Percentiles rank a stretch among this genome's conserved stretches.
Evolutionary conservation across 345 rosid genomes (phyloP).

Genomic region (Durio zibethinus): DNA sequence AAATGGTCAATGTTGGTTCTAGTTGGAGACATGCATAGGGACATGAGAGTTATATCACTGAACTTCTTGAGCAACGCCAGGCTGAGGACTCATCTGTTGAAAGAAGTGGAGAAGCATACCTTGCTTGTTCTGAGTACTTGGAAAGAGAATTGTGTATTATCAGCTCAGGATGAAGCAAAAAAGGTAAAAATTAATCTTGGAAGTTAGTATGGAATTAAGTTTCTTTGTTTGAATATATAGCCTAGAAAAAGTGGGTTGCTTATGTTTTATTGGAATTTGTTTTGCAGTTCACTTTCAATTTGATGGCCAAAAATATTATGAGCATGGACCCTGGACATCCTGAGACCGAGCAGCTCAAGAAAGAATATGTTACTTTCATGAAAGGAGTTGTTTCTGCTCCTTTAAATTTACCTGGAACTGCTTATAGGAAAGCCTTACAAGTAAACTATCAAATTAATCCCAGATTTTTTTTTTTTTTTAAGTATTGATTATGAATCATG

Average conservation of each 20-base stretch:
- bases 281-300: conserved; percentile 82
- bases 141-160: conserved; percentile 63
- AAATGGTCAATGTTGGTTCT: conserved; percentile 99
- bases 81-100: conserved; percentile 64
- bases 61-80: conserved; percentile 81
- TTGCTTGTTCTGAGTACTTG: conserved; percentile 74
- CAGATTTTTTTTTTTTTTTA: neutral
- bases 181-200: conserved; percentile 40
- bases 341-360: conserved; percentile 84
- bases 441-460: conserved; percentile 25
- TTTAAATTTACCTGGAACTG: conserved; percentile 86
- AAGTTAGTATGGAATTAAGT: conserved; percentile 51
- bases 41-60: conserved; percentile 87
- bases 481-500: neutral
- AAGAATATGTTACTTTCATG: conserved; percentile 96
- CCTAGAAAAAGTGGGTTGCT: neutral
- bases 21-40: conserved; percentile 97
- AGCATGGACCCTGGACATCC: conserved; percentile 86
- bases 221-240: conserved; percentile 24
- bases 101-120: conserved; percentile 81
- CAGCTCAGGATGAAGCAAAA: conserved; percentile 94
- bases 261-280: neutral
- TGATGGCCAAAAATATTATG: conserved; percentile 97
- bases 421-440: conserved; percentile 82
- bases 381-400: conserved; percentile 97